Percentiles rank a stretch among this genome's conserved stretches.
Evolutionary conservation across 345 rosid species (phyloP).

Genomic region (Brassica cretica): DNA sequence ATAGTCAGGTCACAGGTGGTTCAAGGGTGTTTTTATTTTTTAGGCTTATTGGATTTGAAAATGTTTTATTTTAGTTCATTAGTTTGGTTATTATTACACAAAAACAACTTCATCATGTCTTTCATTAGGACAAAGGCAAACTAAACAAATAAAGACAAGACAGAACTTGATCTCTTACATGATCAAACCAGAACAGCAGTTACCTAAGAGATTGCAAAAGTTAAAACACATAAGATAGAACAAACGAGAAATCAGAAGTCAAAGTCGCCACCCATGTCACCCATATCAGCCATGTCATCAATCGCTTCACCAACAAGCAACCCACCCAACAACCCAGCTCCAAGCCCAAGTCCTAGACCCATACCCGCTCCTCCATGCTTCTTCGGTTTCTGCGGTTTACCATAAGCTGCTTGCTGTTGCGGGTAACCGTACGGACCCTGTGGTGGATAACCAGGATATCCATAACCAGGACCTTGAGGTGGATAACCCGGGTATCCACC

Average conservation of each 20-base stretch:
- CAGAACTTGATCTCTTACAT: not conserved
- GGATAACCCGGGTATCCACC: conserved; percentile 37
- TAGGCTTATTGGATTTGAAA: not conserved
- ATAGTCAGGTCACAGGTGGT: conserved; percentile 23
- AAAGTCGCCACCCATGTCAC: conserved; percentile 42
- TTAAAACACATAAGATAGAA: not conserved
- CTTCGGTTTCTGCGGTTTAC: conserved; percentile 42
- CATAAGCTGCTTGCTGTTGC: conserved; percentile 30
- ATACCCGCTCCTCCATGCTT: conserved; percentile 35
- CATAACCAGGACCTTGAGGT: conserved; percentile 28
- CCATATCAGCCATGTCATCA: conserved; percentile 36
- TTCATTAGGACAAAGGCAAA: conserved; percentile 12
- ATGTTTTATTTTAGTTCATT: not conserved
- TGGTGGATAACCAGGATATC: conserved; percentile 36
- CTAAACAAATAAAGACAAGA: conserved; percentile 6
- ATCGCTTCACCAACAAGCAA: conserved; percentile 40
- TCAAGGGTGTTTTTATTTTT: not conserved
- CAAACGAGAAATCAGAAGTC: conserved; percentile 27
- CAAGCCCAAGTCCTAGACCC: conserved; percentile 43
- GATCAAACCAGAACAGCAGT: not conserved
- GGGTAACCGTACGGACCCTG: conserved; percentile 40
- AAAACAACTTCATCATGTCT: no score
- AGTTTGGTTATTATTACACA: no score
- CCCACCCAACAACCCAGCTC: conserved; percentile 45
- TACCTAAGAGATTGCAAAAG: conserved; percentile 7